These are phyloP conservation scores for Nymphaea thermarum DNA, from an alignment of 164 flowering plant genomes.

Conservation along the genomic window DNA sequence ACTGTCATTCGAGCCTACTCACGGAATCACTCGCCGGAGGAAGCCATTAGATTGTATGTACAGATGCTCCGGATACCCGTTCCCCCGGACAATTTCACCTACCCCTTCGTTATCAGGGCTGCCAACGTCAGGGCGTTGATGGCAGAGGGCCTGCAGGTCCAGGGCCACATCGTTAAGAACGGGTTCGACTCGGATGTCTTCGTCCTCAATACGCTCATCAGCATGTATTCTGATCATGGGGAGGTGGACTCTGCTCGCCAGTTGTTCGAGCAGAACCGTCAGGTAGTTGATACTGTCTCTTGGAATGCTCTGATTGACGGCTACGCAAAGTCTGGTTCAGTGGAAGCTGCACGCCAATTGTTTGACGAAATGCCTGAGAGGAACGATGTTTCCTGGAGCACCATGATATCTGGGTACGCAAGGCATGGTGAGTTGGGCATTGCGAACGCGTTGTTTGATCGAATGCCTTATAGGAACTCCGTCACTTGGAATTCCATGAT, in stretches of 20 bases:
- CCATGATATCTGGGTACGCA: conserved; percentile 23
- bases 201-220: conserved; percentile 11
- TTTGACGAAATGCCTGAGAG: conserved; percentile 25
- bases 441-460: conserved; percentile 20
- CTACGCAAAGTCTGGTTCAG: conserved; percentile 16
- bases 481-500: conserved; percentile 21
- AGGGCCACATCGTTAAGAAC: conserved; percentile 8
- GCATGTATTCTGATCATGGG: conserved; percentile 10
- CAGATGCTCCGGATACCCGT: conserved; percentile 8
- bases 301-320: conserved; percentile 29
- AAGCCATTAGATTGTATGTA: conserved; percentile 4
- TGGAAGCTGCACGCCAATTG: conserved; percentile 14
- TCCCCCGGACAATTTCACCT: conserved; percentile 16
- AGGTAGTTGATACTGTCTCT: conserved; percentile 15
- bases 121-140: neutral
- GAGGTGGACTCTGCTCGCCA: conserved; percentile 10
- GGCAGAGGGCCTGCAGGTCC: conserved; percentile 13
- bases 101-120: conserved; percentile 16
- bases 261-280: conserved; percentile 17
- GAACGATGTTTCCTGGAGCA: conserved; percentile 24
- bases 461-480: conserved; percentile 15
- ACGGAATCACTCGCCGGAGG: conserved; percentile 5
- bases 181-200: conserved; percentile 13
- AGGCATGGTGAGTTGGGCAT: conserved; percentile 17
- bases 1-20: conserved; percentile 19